Evolutionary conservation across 2,329 filamentous ascomycete species (phyloP).

Genomic region (Talaromyces pinophilus): DNA sequence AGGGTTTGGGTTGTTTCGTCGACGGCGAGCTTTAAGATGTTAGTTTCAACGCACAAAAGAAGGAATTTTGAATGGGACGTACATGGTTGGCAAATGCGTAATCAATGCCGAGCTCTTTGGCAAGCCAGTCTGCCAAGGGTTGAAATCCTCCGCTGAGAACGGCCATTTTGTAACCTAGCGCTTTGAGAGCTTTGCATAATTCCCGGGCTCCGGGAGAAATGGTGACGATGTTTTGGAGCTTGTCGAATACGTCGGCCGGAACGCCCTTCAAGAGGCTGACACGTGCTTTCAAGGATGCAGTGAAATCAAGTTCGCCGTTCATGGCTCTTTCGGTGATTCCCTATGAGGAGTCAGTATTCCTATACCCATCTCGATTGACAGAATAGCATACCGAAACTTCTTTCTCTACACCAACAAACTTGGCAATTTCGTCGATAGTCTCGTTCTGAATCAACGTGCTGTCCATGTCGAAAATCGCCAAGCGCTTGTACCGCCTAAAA

Average conservation of each 20-base stretch:
- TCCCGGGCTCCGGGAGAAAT: constrained; percentile 79
- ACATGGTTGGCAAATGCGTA: constrained; percentile 86
- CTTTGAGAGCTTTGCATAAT: constrained; percentile 72
- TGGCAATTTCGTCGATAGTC: constrained; percentile 92
- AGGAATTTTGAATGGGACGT: constrained; percentile 26
- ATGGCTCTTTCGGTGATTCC: constrained; percentile 91
- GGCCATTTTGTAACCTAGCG: constrained; percentile 80
- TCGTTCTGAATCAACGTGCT: constrained; percentile 96
- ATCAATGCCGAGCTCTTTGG: constrained; percentile 76
- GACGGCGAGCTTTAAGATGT: constrained; percentile 48
- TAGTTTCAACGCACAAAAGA: background rate
- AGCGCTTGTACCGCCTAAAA: constrained; percentile 75
- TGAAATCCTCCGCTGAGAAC: constrained; percentile 92
- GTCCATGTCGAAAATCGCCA: constrained; percentile 99
- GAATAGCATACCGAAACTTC: constrained; percentile 64
- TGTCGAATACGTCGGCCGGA: constrained; percentile 73
- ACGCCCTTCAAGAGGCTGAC: constrained; percentile 81
- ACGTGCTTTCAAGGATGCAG: constrained; percentile 76
- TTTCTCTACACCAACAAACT: constrained; percentile 76
- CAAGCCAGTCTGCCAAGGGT: constrained; percentile 84
- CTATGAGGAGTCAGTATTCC: constrained; percentile 29
- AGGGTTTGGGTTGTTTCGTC: constrained; percentile 50
- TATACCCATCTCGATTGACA: rapidly evolving
- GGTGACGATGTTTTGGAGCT: constrained; percentile 71
- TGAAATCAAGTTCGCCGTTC: constrained; percentile 93